Percentiles rank a stretch among this genome's conserved stretches.
phyloP scores from a whole-genome alignment of 176 grass and related monocot genomes.

The Tillandsia fasciculata region DNA sequence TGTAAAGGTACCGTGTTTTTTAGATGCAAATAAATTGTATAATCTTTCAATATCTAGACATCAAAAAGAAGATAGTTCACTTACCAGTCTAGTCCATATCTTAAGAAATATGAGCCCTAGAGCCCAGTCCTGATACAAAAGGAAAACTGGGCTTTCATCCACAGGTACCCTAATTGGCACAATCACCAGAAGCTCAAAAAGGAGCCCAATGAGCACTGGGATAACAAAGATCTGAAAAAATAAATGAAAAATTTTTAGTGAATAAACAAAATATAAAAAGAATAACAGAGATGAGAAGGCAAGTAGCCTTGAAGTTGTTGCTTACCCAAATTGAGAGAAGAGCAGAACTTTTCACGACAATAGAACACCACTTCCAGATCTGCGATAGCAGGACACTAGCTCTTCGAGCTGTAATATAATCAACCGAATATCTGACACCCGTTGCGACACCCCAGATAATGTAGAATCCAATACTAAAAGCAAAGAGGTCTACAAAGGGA shows the following conservation, averaged over 20 bases:
- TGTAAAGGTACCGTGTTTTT: not conserved
- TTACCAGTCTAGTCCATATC: conserved; percentile 96
- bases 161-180: conserved; percentile 98
- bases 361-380: conserved; percentile 81
- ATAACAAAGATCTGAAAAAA: conserved; percentile 78
- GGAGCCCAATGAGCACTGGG: conserved; percentile 90
- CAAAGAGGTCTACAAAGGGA: conserved; percentile 44
- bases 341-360: conserved; percentile 57
- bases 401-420: conserved; percentile 63
- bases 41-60: not conserved
- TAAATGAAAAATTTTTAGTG: conserved; percentile 13
- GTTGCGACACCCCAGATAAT: conserved; percentile 69
- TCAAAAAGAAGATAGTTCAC: not conserved
- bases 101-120: conserved; percentile 94
- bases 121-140: conserved; percentile 98
- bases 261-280: not conserved
- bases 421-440: conserved; percentile 72
- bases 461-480: conserved; percentile 93
- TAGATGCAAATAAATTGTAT: not conserved
- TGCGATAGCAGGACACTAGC: conserved; percentile 60
- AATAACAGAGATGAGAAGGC: not conserved
- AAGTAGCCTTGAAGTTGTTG: not conserved
- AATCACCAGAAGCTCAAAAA: conserved; percentile 90
- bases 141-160: conserved; percentile 92
- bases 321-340: conserved; percentile 65